Evolutionary conservation across 2,329 filamentous ascomycete species (phyloP).

Genomic region (Pseudogymnoascus sp.): DNA sequence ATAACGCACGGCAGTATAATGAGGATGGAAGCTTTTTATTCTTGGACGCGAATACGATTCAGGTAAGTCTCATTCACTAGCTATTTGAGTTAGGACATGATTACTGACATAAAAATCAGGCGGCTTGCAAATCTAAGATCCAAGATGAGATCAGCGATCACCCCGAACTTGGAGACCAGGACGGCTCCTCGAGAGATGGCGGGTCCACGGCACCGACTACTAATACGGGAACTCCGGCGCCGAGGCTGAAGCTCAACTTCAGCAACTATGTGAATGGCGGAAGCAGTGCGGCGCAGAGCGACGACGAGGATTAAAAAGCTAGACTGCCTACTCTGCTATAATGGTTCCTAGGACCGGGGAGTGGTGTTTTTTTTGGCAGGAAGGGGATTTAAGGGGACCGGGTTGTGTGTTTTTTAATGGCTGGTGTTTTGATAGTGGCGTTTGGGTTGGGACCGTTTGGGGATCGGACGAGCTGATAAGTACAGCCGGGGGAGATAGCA

Average conservation of each 20-base stretch:
- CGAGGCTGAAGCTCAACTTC: slow-evolving; percentile 59
- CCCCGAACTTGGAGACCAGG: slow-evolving; percentile 48
- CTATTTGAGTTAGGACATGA: not conserved
- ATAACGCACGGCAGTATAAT: slow-evolving; percentile 92
- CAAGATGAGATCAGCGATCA: slow-evolving; percentile 47
- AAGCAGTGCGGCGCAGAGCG: slow-evolving; percentile 41
- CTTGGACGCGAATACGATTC: slow-evolving; percentile 84
- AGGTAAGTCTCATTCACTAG: slow-evolving; percentile 50
- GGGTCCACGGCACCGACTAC: slow-evolving; percentile 43
- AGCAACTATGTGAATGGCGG: slow-evolving; percentile 37
- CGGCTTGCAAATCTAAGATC: slow-evolving; percentile 48
- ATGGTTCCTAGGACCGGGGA: slow-evolving; percentile 8
- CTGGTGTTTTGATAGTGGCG: slow-evolving; percentile 1
- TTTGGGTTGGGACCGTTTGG: not conserved
- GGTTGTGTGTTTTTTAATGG: slow-evolving; percentile 10
- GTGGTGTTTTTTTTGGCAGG: slow-evolving; percentile 4
- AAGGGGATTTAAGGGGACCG: not conserved
- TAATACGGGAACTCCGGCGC: slow-evolving; percentile 50
- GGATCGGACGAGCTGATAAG: not conserved
- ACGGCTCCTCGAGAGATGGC: slow-evolving; percentile 31
- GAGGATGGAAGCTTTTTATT: slow-evolving; percentile 91
- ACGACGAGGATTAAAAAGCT: slow-evolving; percentile 38
- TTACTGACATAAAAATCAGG: slow-evolving; percentile 40
- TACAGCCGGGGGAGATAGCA: slow-evolving; percentile 4
- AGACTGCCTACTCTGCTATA: slow-evolving; percentile 8